These are phyloP conservation scores for Rugonectria rugulosa DNA, from an alignment of 2,329 filamentous ascomycete species.

Conservation along the genomic window DNA sequence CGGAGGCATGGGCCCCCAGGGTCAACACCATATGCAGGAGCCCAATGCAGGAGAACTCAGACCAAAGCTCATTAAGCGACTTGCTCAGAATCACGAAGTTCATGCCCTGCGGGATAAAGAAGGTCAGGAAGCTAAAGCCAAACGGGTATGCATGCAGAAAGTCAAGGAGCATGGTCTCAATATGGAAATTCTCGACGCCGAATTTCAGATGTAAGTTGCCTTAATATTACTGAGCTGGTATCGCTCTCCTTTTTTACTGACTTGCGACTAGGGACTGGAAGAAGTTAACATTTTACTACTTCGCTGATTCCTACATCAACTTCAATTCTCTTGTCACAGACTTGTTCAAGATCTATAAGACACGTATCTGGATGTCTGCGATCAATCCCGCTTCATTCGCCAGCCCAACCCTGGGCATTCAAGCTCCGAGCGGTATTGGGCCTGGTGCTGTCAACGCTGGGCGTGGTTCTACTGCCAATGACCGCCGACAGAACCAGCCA, in stretches of 20 bases:
- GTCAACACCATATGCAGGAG: conserved; percentile 76
- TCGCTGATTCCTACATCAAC: conserved; percentile 97
- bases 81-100: conserved; percentile 91
- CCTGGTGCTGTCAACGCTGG: conserved; percentile 70
- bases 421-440: conserved; percentile 72
- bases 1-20: conserved; percentile 79
- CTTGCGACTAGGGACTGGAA: conserved; percentile 83
- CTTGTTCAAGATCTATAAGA: conserved; percentile 99
- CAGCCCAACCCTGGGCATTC: conserved; percentile 75
- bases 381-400: conserved; percentile 98
- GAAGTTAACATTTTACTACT: conserved; percentile 99
- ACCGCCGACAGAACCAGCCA: conserved; percentile 60
- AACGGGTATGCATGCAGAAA: conserved; percentile 95
- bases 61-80: conserved; percentile 94
- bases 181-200: conserved; percentile 98
- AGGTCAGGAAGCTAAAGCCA: conserved; percentile 96
- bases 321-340: conserved; percentile 98
- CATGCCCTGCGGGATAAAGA: conserved; percentile 92
- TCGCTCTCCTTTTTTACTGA: conserved; percentile 25
- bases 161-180: conserved; percentile 92
- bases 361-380: conserved; percentile 98
- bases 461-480: conserved; percentile 51
- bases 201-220: conserved; percentile 90
- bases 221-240: not conserved
- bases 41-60: conserved; percentile 79